A percentile compares a stretch with the other conserved stretches of the same genome.
Evolutionary conservation across 371 early-diverging fungal species (phyloP).

Genomic region (Fennellomyces sp.): DNA sequence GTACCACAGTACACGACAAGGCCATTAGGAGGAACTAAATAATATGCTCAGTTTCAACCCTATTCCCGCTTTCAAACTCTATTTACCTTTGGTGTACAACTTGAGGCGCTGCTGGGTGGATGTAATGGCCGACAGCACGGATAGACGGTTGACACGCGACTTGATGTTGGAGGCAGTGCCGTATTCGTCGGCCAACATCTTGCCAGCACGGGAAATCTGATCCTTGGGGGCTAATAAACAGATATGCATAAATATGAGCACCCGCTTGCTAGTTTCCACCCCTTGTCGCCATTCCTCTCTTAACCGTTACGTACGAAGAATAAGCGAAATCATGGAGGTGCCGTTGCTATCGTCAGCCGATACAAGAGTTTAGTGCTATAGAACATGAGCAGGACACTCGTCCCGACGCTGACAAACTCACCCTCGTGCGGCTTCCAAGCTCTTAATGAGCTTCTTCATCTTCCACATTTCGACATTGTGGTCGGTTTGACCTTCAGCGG

Average conservation of each 20-base stretch:
- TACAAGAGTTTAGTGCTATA: not conserved
- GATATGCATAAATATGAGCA: not conserved
- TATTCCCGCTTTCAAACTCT: not conserved
- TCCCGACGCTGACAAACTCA: conserved; percentile 43
- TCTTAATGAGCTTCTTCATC: conserved; percentile 97
- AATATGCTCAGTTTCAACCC: not conserved
- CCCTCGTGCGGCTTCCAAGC: conserved; percentile 95
- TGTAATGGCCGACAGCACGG: conserved; percentile 98
- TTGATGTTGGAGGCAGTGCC: conserved; percentile 99
- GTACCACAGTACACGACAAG: conserved; percentile 94
- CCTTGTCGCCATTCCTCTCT: not conserved
- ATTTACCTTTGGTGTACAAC: conserved; percentile 81
- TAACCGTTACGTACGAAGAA: conserved; percentile 74
- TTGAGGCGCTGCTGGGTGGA: conserved; percentile 99
- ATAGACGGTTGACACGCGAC: conserved; percentile 98
- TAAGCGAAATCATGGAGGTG: conserved; percentile 99
- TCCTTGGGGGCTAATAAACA: conserved; percentile 77
- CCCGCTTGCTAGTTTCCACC: not conserved
- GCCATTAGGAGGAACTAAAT: conserved; percentile 85
- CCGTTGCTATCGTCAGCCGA: conserved; percentile 78
- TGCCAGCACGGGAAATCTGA: conserved; percentile 91
- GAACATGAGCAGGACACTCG: no score
- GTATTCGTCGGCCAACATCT: conserved; percentile 99
- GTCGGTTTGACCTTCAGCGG: conserved; percentile 37
- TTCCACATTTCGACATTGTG: conserved; percentile 96